phyloP scores from a whole-genome alignment of 2,329 filamentous ascomycete species.

The Cadophora sp. region DNA sequence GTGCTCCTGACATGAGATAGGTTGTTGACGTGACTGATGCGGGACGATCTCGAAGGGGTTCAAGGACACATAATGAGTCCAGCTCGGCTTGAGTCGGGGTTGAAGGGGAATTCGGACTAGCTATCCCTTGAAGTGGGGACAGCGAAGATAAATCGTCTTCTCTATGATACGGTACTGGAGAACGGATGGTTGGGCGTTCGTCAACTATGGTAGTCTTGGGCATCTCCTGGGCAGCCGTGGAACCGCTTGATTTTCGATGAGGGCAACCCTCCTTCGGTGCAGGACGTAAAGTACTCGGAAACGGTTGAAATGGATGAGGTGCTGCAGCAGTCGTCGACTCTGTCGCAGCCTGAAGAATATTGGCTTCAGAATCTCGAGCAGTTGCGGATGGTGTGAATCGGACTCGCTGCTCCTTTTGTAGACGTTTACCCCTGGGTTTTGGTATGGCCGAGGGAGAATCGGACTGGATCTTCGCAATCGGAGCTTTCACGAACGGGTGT shows the following conservation, averaged over 20 bases:
- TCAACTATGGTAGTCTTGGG: neutral
- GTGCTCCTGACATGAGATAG: slow-evolving; percentile 30
- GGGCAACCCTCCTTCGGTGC: neutral
- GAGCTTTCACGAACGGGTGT: slow-evolving; percentile 41
- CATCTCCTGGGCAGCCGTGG: neutral
- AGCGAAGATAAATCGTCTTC: neutral
- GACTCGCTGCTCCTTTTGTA: slow-evolving; percentile 29
- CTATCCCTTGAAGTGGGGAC: neutral
- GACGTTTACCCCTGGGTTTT: slow-evolving; percentile 17
- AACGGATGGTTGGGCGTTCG: neutral
- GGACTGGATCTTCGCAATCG: slow-evolving; percentile 26
- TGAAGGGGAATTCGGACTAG: neutral
- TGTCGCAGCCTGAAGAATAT: slow-evolving; percentile 33
- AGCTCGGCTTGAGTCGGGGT: slow-evolving; percentile 3
- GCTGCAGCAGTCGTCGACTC: slow-evolving; percentile 29
- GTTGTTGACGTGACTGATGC: slow-evolving; percentile 31
- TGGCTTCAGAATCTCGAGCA: slow-evolving; percentile 36
- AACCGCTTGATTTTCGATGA: neutral
- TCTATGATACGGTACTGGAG: neutral
- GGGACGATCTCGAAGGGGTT: slow-evolving; percentile 3
- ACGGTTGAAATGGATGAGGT: slow-evolving; percentile 28
- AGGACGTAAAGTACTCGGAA: neutral
- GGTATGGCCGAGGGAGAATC: neutral
- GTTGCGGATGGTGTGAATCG: slow-evolving; percentile 39
- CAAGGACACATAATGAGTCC: slow-evolving; percentile 3